Conservation (phyloP, 2,329 filamentous ascomycete species). For the Aspergillus pseudonomiae region DNA sequence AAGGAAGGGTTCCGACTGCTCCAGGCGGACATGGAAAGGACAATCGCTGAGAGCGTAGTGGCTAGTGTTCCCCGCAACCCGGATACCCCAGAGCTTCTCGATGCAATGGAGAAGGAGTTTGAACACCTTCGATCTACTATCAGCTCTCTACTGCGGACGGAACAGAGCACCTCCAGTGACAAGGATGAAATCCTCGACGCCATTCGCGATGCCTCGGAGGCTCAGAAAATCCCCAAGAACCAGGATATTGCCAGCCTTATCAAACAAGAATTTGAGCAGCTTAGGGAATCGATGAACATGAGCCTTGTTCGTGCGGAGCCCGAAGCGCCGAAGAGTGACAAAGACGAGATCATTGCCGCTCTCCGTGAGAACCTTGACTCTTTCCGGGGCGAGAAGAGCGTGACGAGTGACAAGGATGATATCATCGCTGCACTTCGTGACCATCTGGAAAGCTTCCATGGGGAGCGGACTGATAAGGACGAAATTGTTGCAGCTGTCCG, state of each 20-base stretch:
- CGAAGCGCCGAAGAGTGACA: slow-evolving; percentile 45
- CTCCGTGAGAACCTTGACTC: slow-evolving; percentile 48
- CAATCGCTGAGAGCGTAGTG: slow-evolving; percentile 49
- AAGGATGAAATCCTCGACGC: slow-evolving; percentile 66
- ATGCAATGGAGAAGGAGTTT: slow-evolving; percentile 78
- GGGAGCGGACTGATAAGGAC: slow-evolving; percentile 29
- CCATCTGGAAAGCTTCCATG: slow-evolving; percentile 25
- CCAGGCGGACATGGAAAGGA: slow-evolving; percentile 60
- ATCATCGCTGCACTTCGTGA: slow-evolving; percentile 70
- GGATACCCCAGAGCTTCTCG: slow-evolving; percentile 69
- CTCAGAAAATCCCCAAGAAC: slow-evolving; percentile 30
- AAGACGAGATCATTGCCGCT: slow-evolving; percentile 66
- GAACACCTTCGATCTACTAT: slow-evolving; percentile 79
- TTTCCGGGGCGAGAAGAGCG: slow-evolving; percentile 51
- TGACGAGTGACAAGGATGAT: slow-evolving; percentile 55
- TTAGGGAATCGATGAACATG: slow-evolving; percentile 54
- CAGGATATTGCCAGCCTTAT: slow-evolving; percentile 48
- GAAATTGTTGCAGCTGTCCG: background rate
- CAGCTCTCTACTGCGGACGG: slow-evolving; percentile 68
- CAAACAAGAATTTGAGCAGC: slow-evolving; percentile 63
- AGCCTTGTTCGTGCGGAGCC: slow-evolving; percentile 42
- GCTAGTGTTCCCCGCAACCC: slow-evolving; percentile 41
- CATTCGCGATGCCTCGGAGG: slow-evolving; percentile 54
- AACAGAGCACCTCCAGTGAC: slow-evolving; percentile 53
- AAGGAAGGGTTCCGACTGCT: slow-evolving; percentile 65